Conservation (phyloP, 129 eudicot genomes). For the Flaveria linearis region DNA sequence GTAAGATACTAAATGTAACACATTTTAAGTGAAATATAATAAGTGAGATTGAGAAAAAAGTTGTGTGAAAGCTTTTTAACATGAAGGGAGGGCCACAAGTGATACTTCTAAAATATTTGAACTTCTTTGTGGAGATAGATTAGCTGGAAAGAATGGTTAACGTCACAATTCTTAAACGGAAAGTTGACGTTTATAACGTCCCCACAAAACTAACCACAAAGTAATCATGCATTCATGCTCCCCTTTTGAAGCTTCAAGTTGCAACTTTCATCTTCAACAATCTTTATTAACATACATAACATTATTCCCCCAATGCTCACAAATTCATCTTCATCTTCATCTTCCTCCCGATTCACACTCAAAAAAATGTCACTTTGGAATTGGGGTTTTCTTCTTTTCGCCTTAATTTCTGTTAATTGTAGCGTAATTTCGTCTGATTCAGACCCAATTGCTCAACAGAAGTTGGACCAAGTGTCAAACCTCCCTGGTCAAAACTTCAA, state of each 20-base stretch:
- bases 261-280: too few relatives aligned
- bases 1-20: too few relatives aligned
- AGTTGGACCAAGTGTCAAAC: constrained; percentile 46
- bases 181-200: constrained; percentile 28
- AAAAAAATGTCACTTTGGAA: constrained; percentile 43
- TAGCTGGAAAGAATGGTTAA: not conserved
- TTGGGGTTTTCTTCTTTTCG: constrained; percentile 31
- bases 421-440: constrained; percentile 30
- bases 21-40: too few relatives aligned
- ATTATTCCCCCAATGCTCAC: not conserved
- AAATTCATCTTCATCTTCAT: constrained; percentile 14
- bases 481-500: constrained; percentile 80
- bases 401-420: constrained; percentile 33
- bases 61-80: too few relatives aligned
- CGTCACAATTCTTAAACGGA: constrained; percentile 16
- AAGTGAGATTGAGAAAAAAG: too few relatives aligned
- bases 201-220: constrained; percentile 18
- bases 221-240: too few relatives aligned
- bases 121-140: not conserved
- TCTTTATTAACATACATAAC: not conserved
- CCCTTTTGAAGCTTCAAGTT: too few relatives aligned
- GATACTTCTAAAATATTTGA: too few relatives aligned
- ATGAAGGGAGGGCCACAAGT: too few relatives aligned
- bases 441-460: constrained; percentile 50
- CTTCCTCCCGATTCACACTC: not conserved